A percentile compares a stretch with the other conserved stretches of the same genome.
phyloP scores from a whole-genome alignment of 2,329 filamentous ascomycete genomes.

The Pestalotiopsis sp. region DNA sequence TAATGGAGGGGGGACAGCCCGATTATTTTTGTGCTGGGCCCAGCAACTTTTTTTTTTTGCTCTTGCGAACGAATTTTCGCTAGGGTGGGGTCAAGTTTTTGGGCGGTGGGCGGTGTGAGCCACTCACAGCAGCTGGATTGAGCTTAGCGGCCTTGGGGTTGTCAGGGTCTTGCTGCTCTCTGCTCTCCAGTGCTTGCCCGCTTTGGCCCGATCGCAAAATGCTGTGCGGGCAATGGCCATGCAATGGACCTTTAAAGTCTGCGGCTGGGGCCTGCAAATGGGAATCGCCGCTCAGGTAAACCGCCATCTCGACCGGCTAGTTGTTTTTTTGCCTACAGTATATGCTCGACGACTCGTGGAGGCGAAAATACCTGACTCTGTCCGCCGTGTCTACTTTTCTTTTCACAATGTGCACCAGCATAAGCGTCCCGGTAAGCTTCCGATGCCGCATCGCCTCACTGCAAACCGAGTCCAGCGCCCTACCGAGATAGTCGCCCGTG shows the following conservation, averaged over 20 bases:
- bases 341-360: conserved; percentile 7
- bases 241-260: neutral
- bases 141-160: conserved; percentile 6
- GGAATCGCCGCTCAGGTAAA: neutral
- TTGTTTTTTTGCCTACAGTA: neutral
- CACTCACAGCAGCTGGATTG: conserved; percentile 7
- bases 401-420: neutral
- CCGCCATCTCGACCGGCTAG: neutral
- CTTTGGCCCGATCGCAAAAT: neutral
- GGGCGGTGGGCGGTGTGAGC: conserved; percentile 11
- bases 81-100: conserved; percentile 5
- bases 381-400: neutral
- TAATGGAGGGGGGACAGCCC: conserved; percentile 10
- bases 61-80: conserved; percentile 13
- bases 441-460: neutral
- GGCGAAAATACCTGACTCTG: conserved; percentile 3
- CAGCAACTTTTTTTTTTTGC: conserved; percentile 13
- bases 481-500: too few relatives aligned
- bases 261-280: conserved; percentile 1
- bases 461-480: neutral
- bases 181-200: neutral
- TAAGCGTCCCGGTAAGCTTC: neutral
- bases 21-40: conserved; percentile 14
- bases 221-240: neutral
- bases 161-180: conserved; percentile 1